Evolutionary conservation across 768 basidiomycete genomes (phyloP), one percentile per base, ranked within the genome.

Genomic region (Suillus plorans): DNA sequence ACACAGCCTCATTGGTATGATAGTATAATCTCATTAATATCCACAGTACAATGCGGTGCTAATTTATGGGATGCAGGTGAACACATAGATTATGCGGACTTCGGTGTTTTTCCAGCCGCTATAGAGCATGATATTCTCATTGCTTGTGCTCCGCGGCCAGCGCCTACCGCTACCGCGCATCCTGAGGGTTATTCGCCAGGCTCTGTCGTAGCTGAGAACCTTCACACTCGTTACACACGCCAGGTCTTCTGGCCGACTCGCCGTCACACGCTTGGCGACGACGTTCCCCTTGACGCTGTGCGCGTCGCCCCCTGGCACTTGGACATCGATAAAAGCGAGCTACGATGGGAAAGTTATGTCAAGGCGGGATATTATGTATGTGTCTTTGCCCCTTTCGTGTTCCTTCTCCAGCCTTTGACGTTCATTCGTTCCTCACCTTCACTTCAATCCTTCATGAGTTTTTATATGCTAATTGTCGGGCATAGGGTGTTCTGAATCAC

Each of bases 331-430:
- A 89, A 83, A 41, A 79, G 82, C 42, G 83, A 88, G 67, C 76
- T 93, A 42, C 79, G 89, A 59, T 95, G 93, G 94, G 91, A 92
- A 71, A 93, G 89, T 71, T 95, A 94, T 73, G 86, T 95, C 70
- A 94, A 94, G 73, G 92, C 91, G 1, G 91, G 90, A 20, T 93
- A 92, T 70, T 90, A 89, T 73, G 92, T 92, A 64, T 66, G 87
- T 80, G 14, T 65, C 22, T 62, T 39, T 28, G 9, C 41, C 14
- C n/a, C 47, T n/a, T 49, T 66, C 66, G 16, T n/a, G 16, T 28
- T 25, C 18, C 10, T n/a, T 49, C 36, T 61, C 36, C 22, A 12
- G 31, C 55, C 18, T 56, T 16, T 45, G 34, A 25, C 41, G n/a
- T 34, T 18, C 1, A 22, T 18, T 18, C 28, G 2, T 18, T 52